Evolutionary conservation across 2,329 filamentous ascomycete genomes (phyloP), one percentile per base, ranked within the genome.

Genomic region (Ophiostoma pallidulum): DNA sequence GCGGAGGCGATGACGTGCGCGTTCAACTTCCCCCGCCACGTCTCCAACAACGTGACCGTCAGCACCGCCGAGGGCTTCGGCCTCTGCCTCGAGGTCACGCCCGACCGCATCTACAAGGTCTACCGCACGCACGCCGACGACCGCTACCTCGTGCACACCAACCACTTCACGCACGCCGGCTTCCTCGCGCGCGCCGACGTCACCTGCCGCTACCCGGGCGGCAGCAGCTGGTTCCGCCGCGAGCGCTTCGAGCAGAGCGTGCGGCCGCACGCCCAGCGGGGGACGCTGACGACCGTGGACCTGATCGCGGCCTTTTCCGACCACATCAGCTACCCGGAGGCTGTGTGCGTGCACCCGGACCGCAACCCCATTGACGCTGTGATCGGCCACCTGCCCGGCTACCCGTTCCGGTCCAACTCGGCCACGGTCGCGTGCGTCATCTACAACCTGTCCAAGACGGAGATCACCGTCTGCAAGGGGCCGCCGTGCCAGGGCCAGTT

Each of bases 31-130:
- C 53, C 52, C 4, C 52, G 53, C 10, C 58, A 63, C 41, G 55
- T 59, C 22, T 62, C 60, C 16, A 54, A 51, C 45, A 60, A 62
- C 28, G 19, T 62, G 3, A 48, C 50, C 6, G 40, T 61, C 29
- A 46, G 49, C 8, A 54, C 55, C 4, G 49, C 43, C 13, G 49
- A 52, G 13, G 58, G 57, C 6, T 52, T 55, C 9, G 53, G 48
- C 12, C 45, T 59, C n/a, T 53, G 52, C 13, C 37, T 62, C 9
- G 60, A 62, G 47, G 36, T 57, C 9, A 54, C 55, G 13, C 58
- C 57, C n/a, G 47, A 51, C 33, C 51, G 48, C 19, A 20, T 53
- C 14, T 57, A 52, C 46, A 41, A 40, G 31, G 47, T 58, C 31
- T 42, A 55, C 29, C 49, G 51, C 20, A 19, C 33, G 12, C 10